phyloP scores from a whole-genome alignment of 345 rosid species.

The Carallia pectinifolia region DNA sequence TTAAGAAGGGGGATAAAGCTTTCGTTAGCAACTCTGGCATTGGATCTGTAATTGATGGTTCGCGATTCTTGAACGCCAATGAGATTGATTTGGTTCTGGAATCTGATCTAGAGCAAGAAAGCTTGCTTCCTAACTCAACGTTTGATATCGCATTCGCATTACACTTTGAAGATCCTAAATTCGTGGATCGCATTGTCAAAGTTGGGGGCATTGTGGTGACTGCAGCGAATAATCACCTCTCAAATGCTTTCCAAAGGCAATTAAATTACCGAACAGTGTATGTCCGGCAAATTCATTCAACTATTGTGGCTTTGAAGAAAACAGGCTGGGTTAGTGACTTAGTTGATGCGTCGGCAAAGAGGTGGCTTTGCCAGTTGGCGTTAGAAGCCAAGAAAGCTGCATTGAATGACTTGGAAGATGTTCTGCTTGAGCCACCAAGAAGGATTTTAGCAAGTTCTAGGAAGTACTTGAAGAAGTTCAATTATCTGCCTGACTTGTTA shows the following conservation, averaged over 20 bases:
- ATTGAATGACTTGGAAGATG: conserved; percentile 37
- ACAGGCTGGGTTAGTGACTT: not conserved
- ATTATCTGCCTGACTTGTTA: conserved; percentile 38
- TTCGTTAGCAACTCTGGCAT: conserved; percentile 34
- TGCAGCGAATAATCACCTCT: conserved; percentile 21
- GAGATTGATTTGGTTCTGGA: conserved; percentile 33
- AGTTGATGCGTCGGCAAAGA: conserved; percentile 7
- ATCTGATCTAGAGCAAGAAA: conserved; percentile 23
- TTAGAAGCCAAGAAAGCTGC: conserved; percentile 33
- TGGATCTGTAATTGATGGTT: conserved; percentile 22
- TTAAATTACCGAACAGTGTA: conserved; percentile 39
- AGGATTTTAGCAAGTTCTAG: conserved; percentile 18
- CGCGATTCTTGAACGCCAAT: conserved; percentile 25
- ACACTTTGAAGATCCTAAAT: conserved; percentile 22
- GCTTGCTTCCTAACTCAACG: conserved; percentile 23
- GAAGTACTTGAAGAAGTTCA: conserved; percentile 22
- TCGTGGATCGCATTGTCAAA: conserved; percentile 42
- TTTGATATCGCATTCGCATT: conserved; percentile 42
- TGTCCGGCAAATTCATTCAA: conserved; percentile 30
- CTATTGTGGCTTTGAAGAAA: conserved; percentile 43
- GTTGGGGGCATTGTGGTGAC: conserved; percentile 44
- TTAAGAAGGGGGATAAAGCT: conserved; percentile 45
- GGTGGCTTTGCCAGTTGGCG: conserved; percentile 29
- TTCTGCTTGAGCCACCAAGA: conserved; percentile 42
- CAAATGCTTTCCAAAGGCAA: conserved; percentile 24